A percentile compares a stretch with the other conserved stretches of the same genome.
phyloP scores from a whole-genome alignment of 2,329 filamentous ascomycete species.

The Claviceps sp. region DNA sequence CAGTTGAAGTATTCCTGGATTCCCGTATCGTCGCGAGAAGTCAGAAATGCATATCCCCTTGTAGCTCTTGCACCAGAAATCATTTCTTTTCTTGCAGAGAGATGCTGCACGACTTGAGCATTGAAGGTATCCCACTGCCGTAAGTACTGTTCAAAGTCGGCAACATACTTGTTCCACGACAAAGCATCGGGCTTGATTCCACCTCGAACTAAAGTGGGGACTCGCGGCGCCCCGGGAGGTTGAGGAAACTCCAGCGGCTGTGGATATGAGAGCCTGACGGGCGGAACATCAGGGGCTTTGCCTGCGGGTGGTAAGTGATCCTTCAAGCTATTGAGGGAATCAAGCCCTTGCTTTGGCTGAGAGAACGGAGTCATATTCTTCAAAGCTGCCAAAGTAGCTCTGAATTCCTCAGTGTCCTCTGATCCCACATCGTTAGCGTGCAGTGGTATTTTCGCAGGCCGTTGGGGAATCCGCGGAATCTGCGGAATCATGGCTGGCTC shows the following conservation, averaged over 20 bases:
- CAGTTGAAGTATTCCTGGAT: constrained; percentile 45
- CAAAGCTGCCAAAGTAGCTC: constrained; percentile 40
- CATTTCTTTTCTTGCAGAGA: constrained; percentile 35
- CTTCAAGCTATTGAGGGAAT: constrained; percentile 42
- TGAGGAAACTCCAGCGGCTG: constrained; percentile 31
- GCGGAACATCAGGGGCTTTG: constrained; percentile 29
- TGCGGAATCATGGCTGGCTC: constrained; percentile 10
- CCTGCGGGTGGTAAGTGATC: constrained; percentile 45
- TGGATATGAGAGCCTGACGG: constrained; percentile 21
- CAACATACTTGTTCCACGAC: constrained; percentile 37
- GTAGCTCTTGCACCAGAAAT: constrained; percentile 24
- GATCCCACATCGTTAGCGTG: constrained; percentile 31
- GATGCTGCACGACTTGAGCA: constrained; percentile 40
- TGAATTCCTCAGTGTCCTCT: constrained; percentile 42
- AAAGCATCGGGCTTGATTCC: constrained; percentile 28
- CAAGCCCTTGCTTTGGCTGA: constrained; percentile 32
- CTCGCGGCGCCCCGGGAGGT: constrained; percentile 34
- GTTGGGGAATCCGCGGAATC: constrained; percentile 4
- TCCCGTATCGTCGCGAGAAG: constrained; percentile 28
- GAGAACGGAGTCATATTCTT: constrained; percentile 43
- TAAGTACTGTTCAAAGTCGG: constrained; percentile 42
- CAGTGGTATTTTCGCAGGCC: constrained; percentile 10
- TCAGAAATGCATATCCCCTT: constrained; percentile 33
- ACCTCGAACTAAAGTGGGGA: constrained; percentile 24
- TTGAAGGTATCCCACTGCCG: constrained; percentile 36